These are phyloP conservation scores for Termitomyces sp. DNA, from an alignment of 768 basidiomycete species.

Conservation along the genomic window DNA sequence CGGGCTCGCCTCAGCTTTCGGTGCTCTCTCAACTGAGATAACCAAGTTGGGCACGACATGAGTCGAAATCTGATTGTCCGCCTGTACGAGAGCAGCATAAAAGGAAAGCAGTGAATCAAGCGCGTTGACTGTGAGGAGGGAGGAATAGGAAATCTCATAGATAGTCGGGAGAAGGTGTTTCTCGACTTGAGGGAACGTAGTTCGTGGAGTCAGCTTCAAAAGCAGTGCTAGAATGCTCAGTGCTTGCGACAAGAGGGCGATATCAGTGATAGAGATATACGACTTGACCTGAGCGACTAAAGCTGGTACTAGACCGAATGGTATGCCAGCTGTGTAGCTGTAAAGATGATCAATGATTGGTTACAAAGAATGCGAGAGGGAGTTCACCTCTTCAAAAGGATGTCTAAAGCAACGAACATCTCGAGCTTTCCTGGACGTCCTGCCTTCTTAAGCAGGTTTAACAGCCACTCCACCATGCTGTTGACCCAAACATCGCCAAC, in stretches of 20 bases:
- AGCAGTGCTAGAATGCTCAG: constrained; percentile 64
- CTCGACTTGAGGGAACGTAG: constrained; percentile 77
- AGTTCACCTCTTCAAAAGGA: constrained; percentile 61
- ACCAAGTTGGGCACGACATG: constrained; percentile 79
- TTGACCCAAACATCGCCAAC: constrained; percentile 79
- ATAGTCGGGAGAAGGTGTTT: constrained; percentile 59
- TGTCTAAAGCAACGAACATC: constrained; percentile 73
- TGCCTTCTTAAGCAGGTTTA: constrained; percentile 72
- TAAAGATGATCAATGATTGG: not conserved
- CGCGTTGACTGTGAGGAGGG: constrained; percentile 69
- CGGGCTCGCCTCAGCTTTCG: constrained; percentile 51
- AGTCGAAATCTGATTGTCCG: constrained; percentile 79
- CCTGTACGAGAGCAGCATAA: constrained; percentile 76
- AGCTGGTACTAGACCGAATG: constrained; percentile 52
- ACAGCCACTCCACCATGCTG: constrained; percentile 72
- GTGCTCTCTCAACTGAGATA: constrained; percentile 58
- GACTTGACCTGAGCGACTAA: constrained; percentile 73
- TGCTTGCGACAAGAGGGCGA: constrained; percentile 72
- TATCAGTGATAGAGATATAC: constrained; percentile 74
- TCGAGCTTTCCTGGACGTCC: constrained; percentile 76
- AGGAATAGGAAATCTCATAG: constrained; percentile 74
- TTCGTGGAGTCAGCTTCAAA: constrained; percentile 59
- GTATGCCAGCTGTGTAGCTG: constrained; percentile 41
- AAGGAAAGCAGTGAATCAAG: constrained; percentile 83
- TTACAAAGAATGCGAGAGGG: not conserved